These are phyloP conservation scores for Thielaviopsis punctulata DNA, from an alignment of 2,329 filamentous ascomycete species.

Conservation along the genomic window DNA sequence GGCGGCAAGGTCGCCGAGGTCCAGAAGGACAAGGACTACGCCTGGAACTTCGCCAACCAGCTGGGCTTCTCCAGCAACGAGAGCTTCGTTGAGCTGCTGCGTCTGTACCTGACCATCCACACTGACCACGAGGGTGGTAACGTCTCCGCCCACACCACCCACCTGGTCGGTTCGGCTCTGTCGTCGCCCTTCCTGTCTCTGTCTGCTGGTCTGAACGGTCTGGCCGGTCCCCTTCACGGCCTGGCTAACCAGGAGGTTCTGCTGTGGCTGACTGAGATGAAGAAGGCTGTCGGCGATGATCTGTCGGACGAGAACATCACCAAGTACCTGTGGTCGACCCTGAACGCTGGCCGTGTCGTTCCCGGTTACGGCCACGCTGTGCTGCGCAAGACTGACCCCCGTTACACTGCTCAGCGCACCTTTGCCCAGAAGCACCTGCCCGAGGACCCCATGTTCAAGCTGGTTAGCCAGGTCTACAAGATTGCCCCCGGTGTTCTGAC, in stretches of 20 bases:
- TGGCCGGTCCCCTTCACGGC: conserved; percentile 95
- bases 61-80: conserved; percentile 88
- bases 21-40: conserved; percentile 98
- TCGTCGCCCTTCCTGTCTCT: conserved; percentile 96
- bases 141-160: conserved; percentile 94
- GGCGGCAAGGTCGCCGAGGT: conserved; percentile 92
- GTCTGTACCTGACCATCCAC: conserved; percentile 99
- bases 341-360: conserved; percentile 89
- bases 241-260: conserved; percentile 99
- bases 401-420: conserved; percentile 94
- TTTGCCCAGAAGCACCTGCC: conserved; percentile 88
- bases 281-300: conserved; percentile 83
- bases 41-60: conserved; percentile 99
- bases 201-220: conserved; percentile 90
- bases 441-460: conserved; percentile 98
- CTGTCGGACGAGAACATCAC: conserved; percentile 92
- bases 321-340: conserved; percentile 95
- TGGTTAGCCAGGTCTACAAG: conserved; percentile 99
- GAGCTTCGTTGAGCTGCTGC: conserved; percentile 96
- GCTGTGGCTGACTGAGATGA: conserved; percentile 99
- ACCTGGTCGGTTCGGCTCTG: conserved; percentile 89
- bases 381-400: conserved; percentile 97
- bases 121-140: conserved; percentile 99
- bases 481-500: conserved; percentile 94
- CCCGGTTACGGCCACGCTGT: conserved; percentile 98